Base-by-base conservation (phyloP, 352 stramenopile species). In the Pilasporangium apinafurcum region DNA sequence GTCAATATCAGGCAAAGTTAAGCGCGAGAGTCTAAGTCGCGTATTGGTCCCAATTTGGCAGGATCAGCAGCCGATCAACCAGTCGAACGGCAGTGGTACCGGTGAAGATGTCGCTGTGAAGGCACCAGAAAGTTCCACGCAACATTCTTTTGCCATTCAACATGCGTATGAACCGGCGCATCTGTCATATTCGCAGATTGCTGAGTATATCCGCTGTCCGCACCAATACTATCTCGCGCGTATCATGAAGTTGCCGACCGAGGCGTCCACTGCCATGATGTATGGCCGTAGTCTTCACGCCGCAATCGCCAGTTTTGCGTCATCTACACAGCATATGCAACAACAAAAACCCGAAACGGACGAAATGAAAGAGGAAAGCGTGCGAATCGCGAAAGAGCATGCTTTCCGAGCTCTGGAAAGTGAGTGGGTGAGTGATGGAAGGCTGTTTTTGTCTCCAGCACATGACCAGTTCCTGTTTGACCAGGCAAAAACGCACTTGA, bases 101-200 rank as follows among this genome's bases (percentile, higher is more conserved):
- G 31, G 25, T 8, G 25, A 42, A 3, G 33, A 48, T 20, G 17
- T 43, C 17, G 31, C 22, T 12, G 21, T 10, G 25, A 47, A 26
- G 17, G 18, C 1, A 18, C 17, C 9, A 4, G 32, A 37, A 18
- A 37, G 32, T 18, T n/a, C 9, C 4, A 18, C 4, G 4, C 6
- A 9, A 18, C 4, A 44, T 4, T 7, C 26, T 1, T 21, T 28
- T 14, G 20, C 36, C 29, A 28, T 8, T 37, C 36, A 29, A 5
- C 29, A 5, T 36, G 43, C 59, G 27, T 86, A 74, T 40, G 40
- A 83, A 14, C 73, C 77, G 8, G 25, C 55, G 1, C 78, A 93
- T 38, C 51, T 93, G 38, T 93, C 81, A 26, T 93, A 86, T 38
- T 81, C 81, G 9, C 81, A 93, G 36, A 83, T 93, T 30, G 65